A percentile compares a stretch with the other conserved stretches of the same genome.
Conservation (phyloP, 768 basidiomycete species). For the Russula griseocarnosa region DNA sequence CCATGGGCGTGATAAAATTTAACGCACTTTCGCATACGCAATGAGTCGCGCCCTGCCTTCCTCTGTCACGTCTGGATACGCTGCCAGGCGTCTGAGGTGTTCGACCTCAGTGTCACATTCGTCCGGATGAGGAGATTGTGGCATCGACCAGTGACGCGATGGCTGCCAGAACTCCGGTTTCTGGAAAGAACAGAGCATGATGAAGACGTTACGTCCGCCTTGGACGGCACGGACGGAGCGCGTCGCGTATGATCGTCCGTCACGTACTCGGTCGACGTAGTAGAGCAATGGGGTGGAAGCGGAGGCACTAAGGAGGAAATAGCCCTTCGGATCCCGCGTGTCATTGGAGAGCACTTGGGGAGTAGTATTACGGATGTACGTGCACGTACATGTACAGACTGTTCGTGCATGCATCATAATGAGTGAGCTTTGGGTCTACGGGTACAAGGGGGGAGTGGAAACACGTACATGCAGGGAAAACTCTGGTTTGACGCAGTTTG, state of each 20-base stretch:
- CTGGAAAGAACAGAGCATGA: conserved; percentile 80
- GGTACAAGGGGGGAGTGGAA: too few species aligned
- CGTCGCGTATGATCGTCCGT: conserved; percentile 72
- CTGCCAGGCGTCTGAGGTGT: conserved; percentile 34
- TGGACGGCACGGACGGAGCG: conserved; percentile 47
- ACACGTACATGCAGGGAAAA: conserved; percentile 65
- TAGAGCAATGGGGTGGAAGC: conserved; percentile 72
- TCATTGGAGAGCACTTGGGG: not conserved
- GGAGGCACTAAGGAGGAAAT: conserved; percentile 75
- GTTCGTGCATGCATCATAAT: not conserved
- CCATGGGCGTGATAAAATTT: not conserved
- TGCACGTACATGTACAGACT: conserved; percentile 67
- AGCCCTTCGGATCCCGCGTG: conserved; percentile 49
- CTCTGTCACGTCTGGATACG: conserved; percentile 37
- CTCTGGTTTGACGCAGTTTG: conserved; percentile 61
- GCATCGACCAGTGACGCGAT: conserved; percentile 63
- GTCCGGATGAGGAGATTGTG: conserved; percentile 53
- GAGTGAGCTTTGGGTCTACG: too few species aligned
- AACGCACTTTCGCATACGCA: conserved; percentile 33
- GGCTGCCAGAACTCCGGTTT: conserved; percentile 74
- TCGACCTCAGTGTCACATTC: conserved; percentile 35
- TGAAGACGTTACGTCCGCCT: conserved; percentile 49
- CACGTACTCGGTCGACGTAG: conserved; percentile 67
- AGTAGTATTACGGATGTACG: not conserved
- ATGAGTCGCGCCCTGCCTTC: conserved; percentile 36